Percentiles rank a stretch among this genome's conserved stretches.
Evolutionary conservation across 1,284 basidiomycete species (phyloP).

Genomic region (Cryptococcus sp.): DNA sequence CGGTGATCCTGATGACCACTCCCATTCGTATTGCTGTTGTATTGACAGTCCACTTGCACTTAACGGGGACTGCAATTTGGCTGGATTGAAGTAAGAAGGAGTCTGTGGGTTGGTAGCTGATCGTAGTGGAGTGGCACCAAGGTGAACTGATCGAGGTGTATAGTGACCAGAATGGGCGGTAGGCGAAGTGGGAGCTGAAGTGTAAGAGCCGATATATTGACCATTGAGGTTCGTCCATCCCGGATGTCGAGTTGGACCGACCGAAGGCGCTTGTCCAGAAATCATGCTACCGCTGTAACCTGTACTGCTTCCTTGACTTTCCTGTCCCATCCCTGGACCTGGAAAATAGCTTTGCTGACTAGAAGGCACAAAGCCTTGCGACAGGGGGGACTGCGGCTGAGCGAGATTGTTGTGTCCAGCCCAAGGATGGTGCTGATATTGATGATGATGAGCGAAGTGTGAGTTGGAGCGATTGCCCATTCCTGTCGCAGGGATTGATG

Average conservation of each 20-base stretch:
- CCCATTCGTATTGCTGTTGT: conserved; percentile 9
- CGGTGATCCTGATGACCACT: conserved; percentile 11
- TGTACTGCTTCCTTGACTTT: not conserved
- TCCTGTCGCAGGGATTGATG: not conserved
- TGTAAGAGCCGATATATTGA: not conserved
- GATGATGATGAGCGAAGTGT: not conserved
- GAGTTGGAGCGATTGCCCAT: not conserved
- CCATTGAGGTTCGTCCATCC: not conserved
- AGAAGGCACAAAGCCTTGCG: no score
- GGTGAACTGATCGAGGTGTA: not conserved
- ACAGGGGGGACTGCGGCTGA: no score
- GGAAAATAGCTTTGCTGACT: no score
- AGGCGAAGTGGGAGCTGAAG: not conserved
- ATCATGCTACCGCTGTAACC: not conserved
- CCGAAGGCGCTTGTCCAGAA: not conserved
- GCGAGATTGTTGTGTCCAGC: no score
- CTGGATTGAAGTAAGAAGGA: no score
- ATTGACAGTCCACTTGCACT: not conserved
- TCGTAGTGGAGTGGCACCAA: no score
- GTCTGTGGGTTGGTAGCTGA: no score
- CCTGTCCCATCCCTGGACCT: no score
- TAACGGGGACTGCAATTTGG: no score
- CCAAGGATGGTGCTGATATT: not conserved
- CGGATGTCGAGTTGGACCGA: not conserved
- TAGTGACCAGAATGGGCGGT: not conserved